A percentile compares a stretch with the other conserved stretches of the same genome.
phyloP scores from a whole-genome alignment of 192 early-diverging fungal species.

The Helicostylum pulchrum region DNA sequence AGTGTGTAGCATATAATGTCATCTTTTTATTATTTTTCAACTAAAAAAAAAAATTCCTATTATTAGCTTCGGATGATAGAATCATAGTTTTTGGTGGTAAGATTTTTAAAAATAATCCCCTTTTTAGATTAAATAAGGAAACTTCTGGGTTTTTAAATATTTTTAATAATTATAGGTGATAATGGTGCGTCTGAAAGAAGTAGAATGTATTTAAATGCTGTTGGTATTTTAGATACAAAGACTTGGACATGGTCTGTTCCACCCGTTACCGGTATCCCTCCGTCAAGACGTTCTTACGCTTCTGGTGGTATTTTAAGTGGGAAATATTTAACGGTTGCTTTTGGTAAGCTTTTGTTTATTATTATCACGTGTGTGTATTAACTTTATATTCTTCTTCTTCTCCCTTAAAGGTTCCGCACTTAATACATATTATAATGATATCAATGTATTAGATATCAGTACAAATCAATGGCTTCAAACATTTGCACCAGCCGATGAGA shows the following conservation, averaged over 20 bases:
- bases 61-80: slow-evolving; percentile 20
- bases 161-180: slow-evolving; percentile 18
- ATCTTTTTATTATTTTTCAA: slow-evolving; percentile 4
- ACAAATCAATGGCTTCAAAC: slow-evolving; percentile 22
- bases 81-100: slow-evolving; percentile 36
- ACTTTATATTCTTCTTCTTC: neutral
- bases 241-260: slow-evolving; percentile 33
- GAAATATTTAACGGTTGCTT: slow-evolving; percentile 23
- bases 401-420: slow-evolving; percentile 14
- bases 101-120: too few species aligned
- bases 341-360: slow-evolving; percentile 18
- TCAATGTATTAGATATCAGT: slow-evolving; percentile 26
- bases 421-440: slow-evolving; percentile 31
- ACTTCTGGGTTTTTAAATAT: too few species aligned
- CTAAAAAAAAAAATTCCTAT: neutral
- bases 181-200: slow-evolving; percentile 9
- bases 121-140: too few species aligned
- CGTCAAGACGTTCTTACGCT: slow-evolving; percentile 25
- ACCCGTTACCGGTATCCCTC: slow-evolving; percentile 19
- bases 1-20: slow-evolving; percentile 8
- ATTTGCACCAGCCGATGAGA: neutral
- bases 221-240: slow-evolving; percentile 25
- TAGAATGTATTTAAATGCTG: slow-evolving; percentile 12
- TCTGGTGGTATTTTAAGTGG: slow-evolving; percentile 19
- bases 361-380: neutral